A percentile compares a stretch with the other conserved stretches of the same genome.
phyloP scores from a whole-genome alignment of 2,329 filamentous ascomycete genomes.

The Bisporella sp. region DNA sequence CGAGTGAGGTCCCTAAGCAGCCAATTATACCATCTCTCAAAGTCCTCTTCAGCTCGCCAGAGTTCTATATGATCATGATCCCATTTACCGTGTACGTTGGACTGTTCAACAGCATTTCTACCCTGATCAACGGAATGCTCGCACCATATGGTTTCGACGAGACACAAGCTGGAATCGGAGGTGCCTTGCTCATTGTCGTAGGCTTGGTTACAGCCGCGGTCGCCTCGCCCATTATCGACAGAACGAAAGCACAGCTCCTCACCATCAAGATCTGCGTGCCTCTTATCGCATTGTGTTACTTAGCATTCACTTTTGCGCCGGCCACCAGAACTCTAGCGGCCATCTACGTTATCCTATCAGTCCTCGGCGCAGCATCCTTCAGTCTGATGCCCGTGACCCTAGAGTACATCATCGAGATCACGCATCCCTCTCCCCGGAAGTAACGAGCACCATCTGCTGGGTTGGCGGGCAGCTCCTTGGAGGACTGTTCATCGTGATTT shows the following conservation, averaged over 20 bases:
- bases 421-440: constrained; percentile 80
- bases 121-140: constrained; percentile 84
- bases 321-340: constrained; percentile 47
- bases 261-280: constrained; percentile 71
- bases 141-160: constrained; percentile 78
- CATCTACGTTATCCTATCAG: constrained; percentile 65
- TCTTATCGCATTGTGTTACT: constrained; percentile 64
- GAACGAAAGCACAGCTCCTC: constrained; percentile 70
- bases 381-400: constrained; percentile 75
- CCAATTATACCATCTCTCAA: constrained; percentile 42
- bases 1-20: constrained; percentile 48
- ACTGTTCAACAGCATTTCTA: constrained; percentile 88
- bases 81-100: constrained; percentile 83
- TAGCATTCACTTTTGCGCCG: constrained; percentile 78
- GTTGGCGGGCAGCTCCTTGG: constrained; percentile 79
- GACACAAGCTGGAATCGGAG: constrained; percentile 80
- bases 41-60: constrained; percentile 50
- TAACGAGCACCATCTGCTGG: constrained; percentile 81
- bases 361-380: constrained; percentile 77
- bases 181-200: constrained; percentile 81
- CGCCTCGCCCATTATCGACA: constrained; percentile 74
- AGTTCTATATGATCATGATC: constrained; percentile 74
- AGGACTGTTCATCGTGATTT: constrained; percentile 75
- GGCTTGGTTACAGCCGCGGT: constrained; percentile 74
- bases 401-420: constrained; percentile 82